Percentiles rank a stretch among this genome's conserved stretches.
These are phyloP conservation scores for Colletotrichum navitas DNA, from an alignment of 2,329 filamentous ascomycete genomes.

Conservation along the genomic window DNA sequence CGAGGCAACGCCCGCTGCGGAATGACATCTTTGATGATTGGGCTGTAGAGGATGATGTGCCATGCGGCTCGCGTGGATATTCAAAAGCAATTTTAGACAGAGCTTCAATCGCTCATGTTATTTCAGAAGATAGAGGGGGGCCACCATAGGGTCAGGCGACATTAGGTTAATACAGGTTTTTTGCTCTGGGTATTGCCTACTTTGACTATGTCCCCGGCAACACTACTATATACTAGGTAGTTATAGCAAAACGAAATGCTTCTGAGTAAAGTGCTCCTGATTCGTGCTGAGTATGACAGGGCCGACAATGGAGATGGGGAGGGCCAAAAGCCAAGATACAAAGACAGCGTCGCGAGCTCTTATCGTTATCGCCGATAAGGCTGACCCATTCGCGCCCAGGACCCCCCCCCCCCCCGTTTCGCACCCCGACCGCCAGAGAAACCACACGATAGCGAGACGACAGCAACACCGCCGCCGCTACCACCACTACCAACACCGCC, in stretches of 20 bases:
- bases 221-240: neutral
- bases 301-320: no score
- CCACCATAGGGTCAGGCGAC: no score
- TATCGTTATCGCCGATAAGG: conserved; percentile 42
- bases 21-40: neutral
- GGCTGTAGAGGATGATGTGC: neutral
- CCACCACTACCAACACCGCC: no score
- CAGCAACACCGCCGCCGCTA: no score
- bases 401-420: neutral
- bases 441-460: neutral
- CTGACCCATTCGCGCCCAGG: conserved; percentile 13
- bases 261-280: neutral
- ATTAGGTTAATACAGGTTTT: neutral
- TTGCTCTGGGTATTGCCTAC: neutral
- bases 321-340: neutral
- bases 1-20: conserved; percentile 8
- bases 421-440: conserved; percentile 2
- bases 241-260: neutral
- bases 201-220: no score
- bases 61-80: neutral
- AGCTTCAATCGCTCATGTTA: conserved; percentile 8
- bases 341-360: conserved; percentile 19
- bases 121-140: conserved; percentile 1
- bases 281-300: neutral
- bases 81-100: conserved; percentile 3